Evolutionary conservation across 768 basidiomycete genomes (phyloP).

Genomic region (Mycena leptocephala): DNA sequence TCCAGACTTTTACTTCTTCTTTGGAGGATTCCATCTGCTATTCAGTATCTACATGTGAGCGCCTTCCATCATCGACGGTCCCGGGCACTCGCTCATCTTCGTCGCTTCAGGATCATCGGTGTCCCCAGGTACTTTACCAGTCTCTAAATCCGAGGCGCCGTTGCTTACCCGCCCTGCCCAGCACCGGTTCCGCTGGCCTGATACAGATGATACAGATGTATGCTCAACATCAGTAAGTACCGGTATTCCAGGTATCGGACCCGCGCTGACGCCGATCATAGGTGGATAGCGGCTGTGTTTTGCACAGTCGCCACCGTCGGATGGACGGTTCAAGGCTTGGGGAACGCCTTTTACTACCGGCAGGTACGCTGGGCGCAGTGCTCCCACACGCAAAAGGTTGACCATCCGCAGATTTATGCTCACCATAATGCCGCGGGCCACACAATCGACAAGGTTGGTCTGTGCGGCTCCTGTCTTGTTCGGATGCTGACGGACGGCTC

Average conservation of each 20-base stretch:
- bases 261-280: slow-evolving; percentile 32
- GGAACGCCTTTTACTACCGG: slow-evolving; percentile 86
- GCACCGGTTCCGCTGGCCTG: slow-evolving; percentile 95
- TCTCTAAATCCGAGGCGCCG: slow-evolving; percentile 51
- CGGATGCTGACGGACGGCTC: slow-evolving; percentile 19
- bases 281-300: slow-evolving; percentile 85
- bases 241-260: slow-evolving; percentile 68
- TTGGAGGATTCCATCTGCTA: slow-evolving; percentile 94
- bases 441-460: slow-evolving; percentile 85
- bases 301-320: slow-evolving; percentile 87
- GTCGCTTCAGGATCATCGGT: slow-evolving; percentile 86
- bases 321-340: slow-evolving; percentile 90
- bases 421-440: slow-evolving; percentile 91
- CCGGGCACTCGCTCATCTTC: slow-evolving; percentile 43
- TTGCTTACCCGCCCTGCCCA: slow-evolving; percentile 49
- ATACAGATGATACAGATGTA: slow-evolving; percentile 94
- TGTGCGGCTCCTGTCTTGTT: slow-evolving; percentile 10
- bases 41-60: slow-evolving; percentile 94
- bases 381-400: slow-evolving; percentile 16
- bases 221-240: slow-evolving; percentile 77
- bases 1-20: slow-evolving; percentile 96
- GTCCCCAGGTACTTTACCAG: slow-evolving; percentile 79
- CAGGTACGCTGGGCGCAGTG: slow-evolving; percentile 64
- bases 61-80: slow-evolving; percentile 40
- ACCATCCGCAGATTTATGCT: slow-evolving; percentile 73